Conservation (phyloP, 2,329 filamentous ascomycete species). For the Fusarium sp. region DNA sequence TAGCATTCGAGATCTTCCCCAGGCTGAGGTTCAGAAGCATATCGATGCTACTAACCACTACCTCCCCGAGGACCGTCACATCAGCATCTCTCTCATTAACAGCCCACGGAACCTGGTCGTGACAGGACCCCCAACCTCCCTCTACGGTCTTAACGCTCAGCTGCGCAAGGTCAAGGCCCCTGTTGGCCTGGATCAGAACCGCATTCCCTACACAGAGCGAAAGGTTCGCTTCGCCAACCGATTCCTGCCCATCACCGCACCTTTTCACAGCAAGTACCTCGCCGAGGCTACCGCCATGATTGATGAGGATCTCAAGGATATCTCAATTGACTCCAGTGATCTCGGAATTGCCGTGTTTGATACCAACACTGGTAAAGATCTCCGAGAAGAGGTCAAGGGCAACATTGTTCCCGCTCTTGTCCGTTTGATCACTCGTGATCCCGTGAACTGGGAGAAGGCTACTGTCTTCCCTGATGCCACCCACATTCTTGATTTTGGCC, state of each 20-base stretch:
- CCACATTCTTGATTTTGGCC: conserved; percentile 96
- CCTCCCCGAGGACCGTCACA: conserved; percentile 90
- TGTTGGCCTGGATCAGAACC: conserved; percentile 95
- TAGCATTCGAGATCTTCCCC: conserved; percentile 92
- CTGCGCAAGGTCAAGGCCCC: conserved; percentile 97
- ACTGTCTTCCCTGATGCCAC: conserved; percentile 91
- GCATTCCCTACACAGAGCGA: conserved; percentile 92
- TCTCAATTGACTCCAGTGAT: conserved; percentile 77
- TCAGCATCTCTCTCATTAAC: conserved; percentile 94
- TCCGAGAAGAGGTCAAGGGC: conserved; percentile 74
- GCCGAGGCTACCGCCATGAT: conserved; percentile 83
- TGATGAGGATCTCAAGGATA: conserved; percentile 84
- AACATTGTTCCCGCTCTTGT: conserved; percentile 89
- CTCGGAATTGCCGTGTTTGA: conserved; percentile 89
- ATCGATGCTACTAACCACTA: conserved; percentile 98
- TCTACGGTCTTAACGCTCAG: conserved; percentile 95
- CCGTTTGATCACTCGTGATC: conserved; percentile 92
- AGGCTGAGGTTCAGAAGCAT: conserved; percentile 91
- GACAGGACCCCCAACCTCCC: conserved; percentile 92
- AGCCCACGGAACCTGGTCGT: conserved; percentile 97
- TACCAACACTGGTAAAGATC: conserved; percentile 87
- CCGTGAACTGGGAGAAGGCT: conserved; percentile 95
- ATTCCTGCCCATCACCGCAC: conserved; percentile 96
- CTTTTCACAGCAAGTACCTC: conserved; percentile 97
- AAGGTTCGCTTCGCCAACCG: conserved; percentile 97